Evolutionary conservation across 2,329 filamentous ascomycete species (phyloP).

Genomic region (Trichoderma simmonsii): DNA sequence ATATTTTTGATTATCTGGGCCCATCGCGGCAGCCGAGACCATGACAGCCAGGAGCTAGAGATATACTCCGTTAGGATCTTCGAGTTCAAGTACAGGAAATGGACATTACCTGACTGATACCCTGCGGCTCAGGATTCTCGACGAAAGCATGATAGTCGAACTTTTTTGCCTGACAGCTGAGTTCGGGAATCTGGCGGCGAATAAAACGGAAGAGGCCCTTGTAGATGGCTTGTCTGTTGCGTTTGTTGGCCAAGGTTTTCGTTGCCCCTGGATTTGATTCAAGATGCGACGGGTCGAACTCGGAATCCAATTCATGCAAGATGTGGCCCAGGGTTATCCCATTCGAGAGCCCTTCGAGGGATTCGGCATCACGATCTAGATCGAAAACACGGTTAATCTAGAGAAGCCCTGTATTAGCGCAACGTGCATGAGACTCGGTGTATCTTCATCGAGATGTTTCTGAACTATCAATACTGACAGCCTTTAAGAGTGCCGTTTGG

Average conservation of each 20-base stretch:
- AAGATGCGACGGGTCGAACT: slow-evolving; percentile 55
- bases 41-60: slow-evolving; percentile 60
- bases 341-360: slow-evolving; percentile 51
- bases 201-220: slow-evolving; percentile 56
- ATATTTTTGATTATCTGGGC: slow-evolving; percentile 54
- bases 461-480: slow-evolving; percentile 39
- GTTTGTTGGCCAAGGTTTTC: slow-evolving; percentile 47
- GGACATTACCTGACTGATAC: slow-evolving; percentile 50
- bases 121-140: slow-evolving; percentile 53
- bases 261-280: slow-evolving; percentile 44
- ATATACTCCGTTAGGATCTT: slow-evolving; percentile 13
- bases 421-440: background rate
- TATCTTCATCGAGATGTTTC: background rate
- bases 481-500: slow-evolving; percentile 55
- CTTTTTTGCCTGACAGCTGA: slow-evolving; percentile 50
- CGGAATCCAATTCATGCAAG: slow-evolving; percentile 55
- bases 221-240: slow-evolving; percentile 53
- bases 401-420: background rate
- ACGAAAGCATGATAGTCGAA: slow-evolving; percentile 57
- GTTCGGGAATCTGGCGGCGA: slow-evolving; percentile 48
- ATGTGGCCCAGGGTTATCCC: slow-evolving; percentile 54
- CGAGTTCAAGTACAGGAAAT: background rate
- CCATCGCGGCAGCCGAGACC: slow-evolving; percentile 58
- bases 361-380: slow-evolving; percentile 45
- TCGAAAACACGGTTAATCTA: slow-evolving; percentile 42